Percentiles rank a stretch among this genome's conserved stretches.
phyloP scores from a whole-genome alignment of 805 yeast genomes.

The Metschnikowia colocasiae region DNA sequence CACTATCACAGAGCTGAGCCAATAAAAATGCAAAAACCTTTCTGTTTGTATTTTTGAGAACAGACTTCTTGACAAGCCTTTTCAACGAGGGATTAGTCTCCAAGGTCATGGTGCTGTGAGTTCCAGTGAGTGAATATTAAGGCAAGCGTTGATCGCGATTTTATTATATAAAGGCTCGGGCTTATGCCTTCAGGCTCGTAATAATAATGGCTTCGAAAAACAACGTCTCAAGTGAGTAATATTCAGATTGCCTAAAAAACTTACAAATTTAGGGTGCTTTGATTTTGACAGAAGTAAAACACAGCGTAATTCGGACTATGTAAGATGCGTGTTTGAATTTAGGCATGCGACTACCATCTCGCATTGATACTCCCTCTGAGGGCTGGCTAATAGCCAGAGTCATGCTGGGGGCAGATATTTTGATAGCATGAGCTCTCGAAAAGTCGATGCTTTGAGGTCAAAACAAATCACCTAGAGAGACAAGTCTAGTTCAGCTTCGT shows the following conservation, averaged over 20 bases:
- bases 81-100: conserved; percentile 7
- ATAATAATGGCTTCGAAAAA: background rate
- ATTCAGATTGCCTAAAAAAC: too few relatives aligned
- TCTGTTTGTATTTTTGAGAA: conserved; percentile 20
- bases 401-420: background rate
- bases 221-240: background rate
- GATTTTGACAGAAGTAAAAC: background rate
- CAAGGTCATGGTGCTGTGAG: conserved; percentile 5
- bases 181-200: background rate
- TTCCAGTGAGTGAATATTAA: background rate
- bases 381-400: background rate
- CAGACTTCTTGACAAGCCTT: conserved; percentile 21
- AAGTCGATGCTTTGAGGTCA: too few relatives aligned
- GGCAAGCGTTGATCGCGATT: background rate
- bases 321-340: background rate
- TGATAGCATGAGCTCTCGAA: background rate
- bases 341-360: background rate
- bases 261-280: background rate
- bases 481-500: conserved; percentile 6
- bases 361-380: background rate
- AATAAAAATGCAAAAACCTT: conserved; percentile 27
- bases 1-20: conserved; percentile 24
- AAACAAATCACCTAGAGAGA: too few relatives aligned
- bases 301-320: background rate
- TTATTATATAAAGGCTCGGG: background rate